Percentiles rank a stretch among this genome's conserved stretches.
Evolutionary conservation across 257 asterid species (phyloP).

Genomic region (Coffea canephora): DNA sequence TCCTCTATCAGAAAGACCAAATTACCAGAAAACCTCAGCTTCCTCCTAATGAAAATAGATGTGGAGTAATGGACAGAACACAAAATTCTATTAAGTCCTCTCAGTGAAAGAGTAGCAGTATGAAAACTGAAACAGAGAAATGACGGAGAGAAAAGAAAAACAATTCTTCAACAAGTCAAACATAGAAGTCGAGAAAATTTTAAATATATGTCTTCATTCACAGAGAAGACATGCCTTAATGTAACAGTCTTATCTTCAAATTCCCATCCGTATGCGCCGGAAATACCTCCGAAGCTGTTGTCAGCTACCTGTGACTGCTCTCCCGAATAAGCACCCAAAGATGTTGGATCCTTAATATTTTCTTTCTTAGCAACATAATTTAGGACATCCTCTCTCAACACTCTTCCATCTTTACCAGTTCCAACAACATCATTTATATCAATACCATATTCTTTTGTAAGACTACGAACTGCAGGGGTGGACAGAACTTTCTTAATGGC

Average conservation of each 20-base stretch:
- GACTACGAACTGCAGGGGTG: slow-evolving; percentile 84
- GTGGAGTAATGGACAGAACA: no score
- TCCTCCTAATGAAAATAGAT: no score
- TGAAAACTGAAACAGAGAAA: background rate
- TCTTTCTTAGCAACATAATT: slow-evolving; percentile 53
- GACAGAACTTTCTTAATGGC: slow-evolving; percentile 49
- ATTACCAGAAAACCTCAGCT: no score
- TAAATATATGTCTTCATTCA: background rate
- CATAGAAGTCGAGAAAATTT: background rate
- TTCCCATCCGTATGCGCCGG: slow-evolving; percentile 39
- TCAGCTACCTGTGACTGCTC: slow-evolving; percentile 31
- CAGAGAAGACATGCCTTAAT: slow-evolving; percentile 48
- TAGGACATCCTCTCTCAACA: slow-evolving; percentile 68
- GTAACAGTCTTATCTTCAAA: slow-evolving; percentile 59
- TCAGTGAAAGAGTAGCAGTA: no score
- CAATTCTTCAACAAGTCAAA: background rate
- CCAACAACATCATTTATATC: slow-evolving; percentile 66
- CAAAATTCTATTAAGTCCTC: no score
- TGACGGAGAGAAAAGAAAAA: background rate
- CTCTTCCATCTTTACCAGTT: slow-evolving; percentile 73
- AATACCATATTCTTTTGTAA: slow-evolving; percentile 66
- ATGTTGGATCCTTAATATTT: slow-evolving; percentile 34
- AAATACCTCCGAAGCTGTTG: slow-evolving; percentile 25
- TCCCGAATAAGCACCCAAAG: slow-evolving; percentile 14
- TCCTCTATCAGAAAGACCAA: background rate